Percentiles rank a stretch among this genome's conserved stretches.
Evolutionary conservation across 441 rosid genomes (phyloP).

Genomic region (Pelargonium australe): DNA sequence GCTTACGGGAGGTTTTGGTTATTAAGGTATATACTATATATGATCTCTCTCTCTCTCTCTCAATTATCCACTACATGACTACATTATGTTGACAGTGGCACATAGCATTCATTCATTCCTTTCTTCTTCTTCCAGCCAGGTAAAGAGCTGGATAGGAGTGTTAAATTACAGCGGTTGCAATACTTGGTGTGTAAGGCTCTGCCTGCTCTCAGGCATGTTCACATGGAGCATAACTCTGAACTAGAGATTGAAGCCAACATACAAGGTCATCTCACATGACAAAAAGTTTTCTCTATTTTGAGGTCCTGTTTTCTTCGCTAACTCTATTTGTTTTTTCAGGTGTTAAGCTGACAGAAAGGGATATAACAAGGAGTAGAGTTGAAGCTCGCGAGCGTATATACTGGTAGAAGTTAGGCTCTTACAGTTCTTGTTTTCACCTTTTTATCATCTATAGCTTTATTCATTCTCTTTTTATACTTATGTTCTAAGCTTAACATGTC

Average conservation of each 20-base stretch:
- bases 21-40: constrained; percentile 22
- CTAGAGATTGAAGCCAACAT: constrained; percentile 13
- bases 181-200: constrained; percentile 14
- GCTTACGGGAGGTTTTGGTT: constrained; percentile 35
- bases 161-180: constrained; percentile 11
- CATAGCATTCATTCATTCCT: neutral
- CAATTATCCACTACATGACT: neutral
- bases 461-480: neutral
- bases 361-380: constrained; percentile 12
- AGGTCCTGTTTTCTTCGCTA: constrained; percentile 3
- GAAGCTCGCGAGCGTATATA: constrained; percentile 19
- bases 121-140: constrained; percentile 8
- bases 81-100: neutral
- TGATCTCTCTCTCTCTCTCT: constrained; percentile 1
- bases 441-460: neutral
- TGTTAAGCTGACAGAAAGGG: constrained; percentile 5
- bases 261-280: constrained; percentile 15
- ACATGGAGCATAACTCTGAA: constrained; percentile 16
- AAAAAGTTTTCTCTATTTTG: neutral
- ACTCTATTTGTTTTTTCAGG: constrained; percentile 12
- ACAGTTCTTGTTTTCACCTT: neutral
- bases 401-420: constrained; percentile 18
- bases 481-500: neutral
- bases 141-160: neutral
- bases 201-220: constrained; percentile 19